Evolutionary conservation across 768 basidiomycete species (phyloP), one percentile per base, ranked within the genome.

Genomic region (Scleroderma bovista): DNA sequence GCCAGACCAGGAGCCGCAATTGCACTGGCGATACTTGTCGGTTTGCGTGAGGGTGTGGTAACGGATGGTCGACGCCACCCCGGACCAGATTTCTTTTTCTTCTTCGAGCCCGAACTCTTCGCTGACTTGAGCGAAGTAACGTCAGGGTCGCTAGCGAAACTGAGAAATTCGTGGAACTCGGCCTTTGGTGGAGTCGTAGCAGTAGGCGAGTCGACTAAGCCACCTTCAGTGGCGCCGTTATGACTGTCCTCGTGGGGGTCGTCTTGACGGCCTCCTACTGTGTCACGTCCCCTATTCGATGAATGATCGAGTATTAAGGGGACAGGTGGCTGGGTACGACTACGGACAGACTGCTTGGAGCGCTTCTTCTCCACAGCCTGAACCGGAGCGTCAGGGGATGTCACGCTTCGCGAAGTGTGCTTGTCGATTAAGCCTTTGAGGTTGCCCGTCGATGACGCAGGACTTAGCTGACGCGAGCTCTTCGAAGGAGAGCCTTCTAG

Each of bases 1-100:
- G 82, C 77, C 26, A 84, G 68, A 16, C 84, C 81, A 16, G 81
- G 80, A 2, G 81, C 79, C 1, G 84, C 83, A 44, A 86, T 73
- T 1, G 84, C 85, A 46, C 76, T 74, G 4, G 86, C 84, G n/a
- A 86, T 73, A 20, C 80, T 79, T 1, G 78, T 75, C 2, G 80
- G 76, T 58, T 67, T 72, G 31, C 68, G 64, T 26, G 58, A 12
- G 34, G 54, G 54, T 5, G 54, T 36, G 7, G 39, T 37, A 9
- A 31, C 2, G 2, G 64, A 60, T 7, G 53, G 46, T 29, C 46
- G 62, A 17, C 54, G 56, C 15, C 36, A 48, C 22, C 40, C 50
- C 8, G 31, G 16, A 11, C 32, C 32, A 1, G 29, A 7, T 22
- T 33, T 31, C 20, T 38, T 49, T 53, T 62, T 65, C 22, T 55